phyloP scores from a whole-genome alignment of 2,329 filamentous ascomycete species.

The Colletotrichum sojae region DNA sequence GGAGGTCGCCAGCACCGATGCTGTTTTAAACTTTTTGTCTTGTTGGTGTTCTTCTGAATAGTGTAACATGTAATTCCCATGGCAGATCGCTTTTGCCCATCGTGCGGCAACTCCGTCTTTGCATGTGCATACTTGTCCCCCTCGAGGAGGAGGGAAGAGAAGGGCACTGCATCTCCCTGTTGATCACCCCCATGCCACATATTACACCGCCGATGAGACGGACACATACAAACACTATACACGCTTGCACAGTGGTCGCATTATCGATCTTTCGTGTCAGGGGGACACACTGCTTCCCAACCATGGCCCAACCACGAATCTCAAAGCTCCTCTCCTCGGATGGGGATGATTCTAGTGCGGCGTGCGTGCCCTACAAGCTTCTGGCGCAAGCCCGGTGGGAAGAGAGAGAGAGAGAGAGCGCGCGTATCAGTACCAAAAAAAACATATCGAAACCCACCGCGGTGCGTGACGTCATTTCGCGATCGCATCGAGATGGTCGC shows the following conservation, averaged over 20 bases:
- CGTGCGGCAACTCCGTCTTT: slow-evolving; percentile 13
- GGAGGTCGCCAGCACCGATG: slow-evolving; percentile 4
- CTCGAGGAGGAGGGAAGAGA: neutral
- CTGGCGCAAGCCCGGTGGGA: neutral
- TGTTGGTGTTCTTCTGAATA: neutral
- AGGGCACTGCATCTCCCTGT: neutral
- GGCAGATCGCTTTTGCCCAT: slow-evolving; percentile 25
- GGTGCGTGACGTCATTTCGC: slow-evolving; percentile 31
- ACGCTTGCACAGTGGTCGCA: neutral
- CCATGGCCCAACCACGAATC: neutral
- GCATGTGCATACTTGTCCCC: slow-evolving; percentile 7
- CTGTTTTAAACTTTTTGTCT: slow-evolving; percentile 2
- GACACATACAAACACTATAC: neutral
- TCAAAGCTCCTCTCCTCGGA: neutral
- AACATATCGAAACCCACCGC: slow-evolving; percentile 17
- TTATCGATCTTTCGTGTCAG: slow-evolving; percentile 1
- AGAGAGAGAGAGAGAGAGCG: neutral
- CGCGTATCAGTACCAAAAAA: too few species aligned
- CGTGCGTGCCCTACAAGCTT: slow-evolving; percentile 13
- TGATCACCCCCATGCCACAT: neutral
- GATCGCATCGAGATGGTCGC: slow-evolving; percentile 39
- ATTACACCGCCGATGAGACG: neutral
- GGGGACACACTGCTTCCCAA: neutral
- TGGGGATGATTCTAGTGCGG: neutral
- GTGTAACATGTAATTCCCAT: slow-evolving; percentile 25